phyloP scores from a whole-genome alignment of 306 rosid species.

The Quercus bicolor region DNA sequence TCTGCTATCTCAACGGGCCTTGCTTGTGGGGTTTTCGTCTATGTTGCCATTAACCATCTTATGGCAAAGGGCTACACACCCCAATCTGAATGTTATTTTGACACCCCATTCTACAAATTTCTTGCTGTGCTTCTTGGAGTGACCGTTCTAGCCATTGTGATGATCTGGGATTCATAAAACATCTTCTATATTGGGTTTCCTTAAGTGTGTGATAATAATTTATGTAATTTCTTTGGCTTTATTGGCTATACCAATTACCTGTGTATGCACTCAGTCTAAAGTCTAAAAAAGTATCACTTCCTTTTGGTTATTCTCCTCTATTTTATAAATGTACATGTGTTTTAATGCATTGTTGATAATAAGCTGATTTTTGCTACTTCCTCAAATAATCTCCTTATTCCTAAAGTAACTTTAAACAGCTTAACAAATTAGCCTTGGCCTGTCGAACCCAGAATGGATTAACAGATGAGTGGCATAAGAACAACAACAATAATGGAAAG shows the following conservation, averaged over 20 bases:
- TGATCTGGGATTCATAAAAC: conserved; percentile 54
- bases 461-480: too few relatives aligned
- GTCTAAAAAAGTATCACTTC: too few relatives aligned
- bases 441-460: background rate
- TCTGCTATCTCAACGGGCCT: conserved; percentile 73
- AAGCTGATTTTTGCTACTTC: background rate
- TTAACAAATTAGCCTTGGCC: background rate
- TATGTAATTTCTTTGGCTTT: too few relatives aligned
- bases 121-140: conserved; percentile 68
- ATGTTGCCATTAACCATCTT: conserved; percentile 77
- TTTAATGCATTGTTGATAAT: background rate
- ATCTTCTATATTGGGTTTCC: background rate
- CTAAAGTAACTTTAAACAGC: background rate
- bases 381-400: background rate
- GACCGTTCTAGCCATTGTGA: conserved; percentile 62
- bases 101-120: conserved; percentile 58
- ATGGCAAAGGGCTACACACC: conserved; percentile 67
- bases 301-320: background rate
- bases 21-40: conserved; percentile 76
- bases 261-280: too few relatives aligned
- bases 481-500: too few relatives aligned
- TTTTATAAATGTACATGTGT: background rate
- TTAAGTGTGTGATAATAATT: background rate
- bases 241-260: too few relatives aligned
- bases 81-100: conserved; percentile 22